Percentiles rank a stretch among this genome's conserved stretches.
Conservation (phyloP, 2,329 filamentous ascomycete species). For the Myriosclerotinia curreyana region DNA sequence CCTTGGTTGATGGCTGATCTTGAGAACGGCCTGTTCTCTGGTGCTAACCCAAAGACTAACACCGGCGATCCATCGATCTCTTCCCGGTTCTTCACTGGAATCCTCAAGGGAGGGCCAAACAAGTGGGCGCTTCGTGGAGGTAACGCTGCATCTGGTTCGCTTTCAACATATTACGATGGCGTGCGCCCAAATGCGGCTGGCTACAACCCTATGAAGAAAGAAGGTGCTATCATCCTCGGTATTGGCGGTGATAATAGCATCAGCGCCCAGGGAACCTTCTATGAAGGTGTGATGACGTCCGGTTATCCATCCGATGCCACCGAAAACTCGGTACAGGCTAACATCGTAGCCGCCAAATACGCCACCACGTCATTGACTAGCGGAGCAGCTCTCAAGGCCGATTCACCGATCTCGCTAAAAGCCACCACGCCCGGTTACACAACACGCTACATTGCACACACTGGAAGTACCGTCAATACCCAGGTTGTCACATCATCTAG, state of each 20-base stretch:
- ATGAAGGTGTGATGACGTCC: constrained; percentile 62
- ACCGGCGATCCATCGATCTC: constrained; percentile 51
- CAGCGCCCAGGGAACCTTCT: constrained; percentile 62
- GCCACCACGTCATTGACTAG: constrained; percentile 47
- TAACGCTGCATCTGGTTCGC: constrained; percentile 51
- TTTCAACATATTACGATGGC: constrained; percentile 60
- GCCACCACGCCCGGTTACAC: constrained; percentile 54
- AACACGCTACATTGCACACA: constrained; percentile 55
- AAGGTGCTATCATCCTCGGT: constrained; percentile 66
- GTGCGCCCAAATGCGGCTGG: constrained; percentile 49
- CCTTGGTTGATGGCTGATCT: constrained; percentile 70
- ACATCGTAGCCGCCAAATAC: constrained; percentile 60
- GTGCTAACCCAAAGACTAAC: constrained; percentile 47
- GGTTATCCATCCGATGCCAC: constrained; percentile 59
- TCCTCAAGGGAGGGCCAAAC: constrained; percentile 55
- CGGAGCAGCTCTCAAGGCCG: constrained; percentile 48
- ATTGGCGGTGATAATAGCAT: constrained; percentile 59
- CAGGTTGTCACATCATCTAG: constrained; percentile 54
- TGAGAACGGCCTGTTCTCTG: constrained; percentile 65
- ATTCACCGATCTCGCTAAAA: constrained; percentile 52
- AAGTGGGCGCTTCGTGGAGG: constrained; percentile 59
- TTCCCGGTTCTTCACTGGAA: constrained; percentile 54
- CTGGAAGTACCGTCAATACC: constrained; percentile 49
- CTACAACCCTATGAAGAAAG: constrained; percentile 59
- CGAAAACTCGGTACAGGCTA: constrained; percentile 56